Base-by-base conservation (phyloP, 345 rosid genomes). In the Citrus hindsii region DNA sequence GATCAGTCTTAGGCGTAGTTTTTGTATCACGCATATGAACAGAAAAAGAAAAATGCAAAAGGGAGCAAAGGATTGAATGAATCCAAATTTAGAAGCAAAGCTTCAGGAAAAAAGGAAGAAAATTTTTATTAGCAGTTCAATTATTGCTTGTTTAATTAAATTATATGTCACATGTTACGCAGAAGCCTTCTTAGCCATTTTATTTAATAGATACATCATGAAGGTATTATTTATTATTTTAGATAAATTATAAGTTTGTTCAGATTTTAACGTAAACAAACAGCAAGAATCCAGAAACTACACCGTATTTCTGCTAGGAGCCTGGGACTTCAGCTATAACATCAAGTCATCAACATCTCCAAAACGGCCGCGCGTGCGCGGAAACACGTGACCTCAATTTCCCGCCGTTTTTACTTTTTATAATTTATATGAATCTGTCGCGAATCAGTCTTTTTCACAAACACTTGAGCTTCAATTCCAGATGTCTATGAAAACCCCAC, bases 31-130 rank as follows among this genome's bases (percentile, higher is more conserved):
- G 37, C 71, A 68, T 42, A 46, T 74, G 81, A 82, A 73, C 81
- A 72, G 71, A 66, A 73, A 82, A 27, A 72, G 71, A 66, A 75
- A 82, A n/a, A 3, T 27, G 35, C 56, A 56, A 74, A 68, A 80
- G 83, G 76, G 76, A 83, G 71, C 18, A 67, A 82, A 82, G 55
- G 69, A 40, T 79, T 78, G 73, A 74, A 83, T 64, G 68, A 65
- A 67, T 68, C 42, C 64, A 67, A 69, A 18, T 78, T 67, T 76
- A 78, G 69, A 72, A 76, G 32, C 67, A 59, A 65, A 66, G 19
- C 40, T 46, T 65, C 51, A 59, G 9, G 76, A 53, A 73, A 73
- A 51, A 75, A 56, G 55, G 38, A 53, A 71, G 59, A 75, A 24
- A 67, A 48, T 53, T 78, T 69, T 13, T 46, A 46, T 46, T 30